Base-by-base conservation (phyloP, 176 grass and related monocot species). In the Zea luxurians region DNA sequence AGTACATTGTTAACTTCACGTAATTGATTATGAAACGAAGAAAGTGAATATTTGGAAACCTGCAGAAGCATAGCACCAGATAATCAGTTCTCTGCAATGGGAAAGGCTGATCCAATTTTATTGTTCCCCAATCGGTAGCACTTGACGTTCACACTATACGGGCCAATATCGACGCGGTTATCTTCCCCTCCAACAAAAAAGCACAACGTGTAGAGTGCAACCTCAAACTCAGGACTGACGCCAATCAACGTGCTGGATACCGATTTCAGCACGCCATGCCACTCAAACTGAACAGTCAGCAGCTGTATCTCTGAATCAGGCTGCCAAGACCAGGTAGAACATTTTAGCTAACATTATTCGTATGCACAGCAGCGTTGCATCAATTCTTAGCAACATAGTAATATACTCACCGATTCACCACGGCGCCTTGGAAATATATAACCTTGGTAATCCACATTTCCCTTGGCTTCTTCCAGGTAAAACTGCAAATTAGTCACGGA, bases 401-500 rank as follows among this genome's bases (percentile, higher is more conserved):
- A 55, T 63, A 58, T 55, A 79, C 91, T 87, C 64, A 98, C 91
- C 21, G 52, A 73, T 77, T 90, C 76, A 11, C 95, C 95, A 64
- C 87, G 89, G 2, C 91, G 66, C 61, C 91, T 89, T 63, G 95
- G 95, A 64, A 98, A 89, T 77, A 98, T 92, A 44, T 92, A 98
- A 13, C 95, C 95, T 84, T 92, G 91, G 78, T 98, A 94, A 17
- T 98, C 80, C 59, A 98, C 95, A 48, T 86, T 92, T 44, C 91
- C 95, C 58, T 98, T 98, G 70, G 91, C 91, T 86, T 98, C 95
- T 92, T 98, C 89, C 58, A 98, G 47, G 62, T 98, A 98, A 85
- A 98, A 98, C 95, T 98, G 89, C 74, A 90, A 83, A 74, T 83
- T 48, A 67, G 50, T 61, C 55, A 76, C 37, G 37, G n/a, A 84